Conservation (phyloP, 129 eudicot genomes). For the Lactuca saligna region DNA sequence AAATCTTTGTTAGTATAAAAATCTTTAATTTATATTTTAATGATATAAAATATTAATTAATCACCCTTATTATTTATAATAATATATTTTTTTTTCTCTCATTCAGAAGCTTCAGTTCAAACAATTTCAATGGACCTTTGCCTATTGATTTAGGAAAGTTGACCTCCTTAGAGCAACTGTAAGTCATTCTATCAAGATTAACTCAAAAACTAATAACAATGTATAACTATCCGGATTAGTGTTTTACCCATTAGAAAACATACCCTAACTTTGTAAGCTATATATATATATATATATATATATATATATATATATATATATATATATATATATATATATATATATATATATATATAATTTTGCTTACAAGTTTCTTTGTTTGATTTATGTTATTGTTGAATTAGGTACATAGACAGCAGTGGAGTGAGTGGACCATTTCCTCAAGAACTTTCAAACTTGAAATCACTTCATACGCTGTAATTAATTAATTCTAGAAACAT, state of each 20-base stretch:
- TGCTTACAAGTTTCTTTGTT: neutral
- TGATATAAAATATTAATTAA: neutral
- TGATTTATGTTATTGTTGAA: slow-evolving; percentile 13
- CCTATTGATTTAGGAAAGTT: slow-evolving; percentile 57
- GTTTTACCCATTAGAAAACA: no score
- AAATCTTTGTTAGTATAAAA: slow-evolving; percentile 53
- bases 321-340: no score
- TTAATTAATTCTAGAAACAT: slow-evolving; percentile 12
- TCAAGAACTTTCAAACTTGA: slow-evolving; percentile 59
- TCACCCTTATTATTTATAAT: neutral
- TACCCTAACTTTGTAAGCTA: slow-evolving; percentile 2
- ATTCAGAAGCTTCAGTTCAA: slow-evolving; percentile 69
- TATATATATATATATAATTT: neutral
- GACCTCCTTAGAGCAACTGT: slow-evolving; percentile 65
- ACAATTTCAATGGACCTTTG: slow-evolving; percentile 55
- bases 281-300: neutral
- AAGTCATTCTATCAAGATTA: neutral
- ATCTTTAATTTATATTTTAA: neutral
- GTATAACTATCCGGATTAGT: no score
- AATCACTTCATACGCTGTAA: slow-evolving; percentile 58
- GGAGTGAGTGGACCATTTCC: slow-evolving; percentile 73
- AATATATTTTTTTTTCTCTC: neutral
- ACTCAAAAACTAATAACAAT: no score
- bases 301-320: no score
- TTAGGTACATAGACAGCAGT: slow-evolving; percentile 75